Percentiles rank a stretch among this genome's conserved stretches.
Evolutionary conservation across 2,329 filamentous ascomycete species (phyloP).

Genomic region (Trichoderma citrinoviride): DNA sequence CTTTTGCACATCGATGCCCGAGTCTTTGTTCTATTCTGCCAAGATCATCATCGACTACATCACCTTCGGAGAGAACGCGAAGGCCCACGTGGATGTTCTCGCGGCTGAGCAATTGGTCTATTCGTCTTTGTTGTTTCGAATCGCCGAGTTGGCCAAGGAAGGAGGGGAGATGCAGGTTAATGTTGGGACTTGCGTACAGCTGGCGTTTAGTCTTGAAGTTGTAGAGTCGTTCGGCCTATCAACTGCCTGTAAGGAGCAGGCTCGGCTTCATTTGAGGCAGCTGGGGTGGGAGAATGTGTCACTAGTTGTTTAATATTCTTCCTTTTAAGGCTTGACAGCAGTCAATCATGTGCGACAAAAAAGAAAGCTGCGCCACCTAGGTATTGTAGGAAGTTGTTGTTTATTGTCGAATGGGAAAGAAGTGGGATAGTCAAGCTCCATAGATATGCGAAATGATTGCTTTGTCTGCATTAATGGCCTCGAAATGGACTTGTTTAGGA

Average conservation of each 20-base stretch:
- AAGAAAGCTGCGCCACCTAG: conserved; percentile 1
- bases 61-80: background rate
- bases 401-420: background rate
- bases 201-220: conserved; percentile 6
- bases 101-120: background rate
- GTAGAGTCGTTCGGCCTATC: conserved; percentile 4
- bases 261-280: background rate
- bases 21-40: conserved; percentile 6
- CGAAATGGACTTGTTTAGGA: background rate
- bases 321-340: background rate
- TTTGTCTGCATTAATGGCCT: background rate
- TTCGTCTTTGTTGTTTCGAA: background rate
- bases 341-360: background rate
- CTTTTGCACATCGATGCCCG: background rate
- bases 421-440: conserved; percentile 3
- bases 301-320: background rate
- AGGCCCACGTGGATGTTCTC: background rate
- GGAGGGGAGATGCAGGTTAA: background rate
- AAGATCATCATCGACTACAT: background rate
- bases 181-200: conserved; percentile 4
- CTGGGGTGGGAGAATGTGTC: background rate
- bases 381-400: background rate
- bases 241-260: background rate
- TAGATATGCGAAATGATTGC: too few relatives aligned
- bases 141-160: background rate